phyloP scores from a whole-genome alignment of 2,329 filamentous ascomycete genomes.

The Aspergillus niger region DNA sequence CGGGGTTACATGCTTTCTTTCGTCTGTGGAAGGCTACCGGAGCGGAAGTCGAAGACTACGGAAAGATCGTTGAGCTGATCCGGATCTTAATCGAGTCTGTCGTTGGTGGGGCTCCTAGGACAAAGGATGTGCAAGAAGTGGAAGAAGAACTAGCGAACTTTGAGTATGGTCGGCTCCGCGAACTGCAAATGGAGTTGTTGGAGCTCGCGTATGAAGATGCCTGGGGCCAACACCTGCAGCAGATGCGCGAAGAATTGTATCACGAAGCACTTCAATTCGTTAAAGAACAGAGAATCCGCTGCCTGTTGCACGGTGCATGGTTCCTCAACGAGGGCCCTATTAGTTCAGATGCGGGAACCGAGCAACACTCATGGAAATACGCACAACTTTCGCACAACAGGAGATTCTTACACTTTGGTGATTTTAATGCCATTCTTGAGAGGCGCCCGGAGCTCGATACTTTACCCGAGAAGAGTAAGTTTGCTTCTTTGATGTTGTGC shows the following conservation, averaged over 20 bases:
- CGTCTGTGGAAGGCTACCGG: constrained; percentile 89
- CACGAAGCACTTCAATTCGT: constrained; percentile 93
- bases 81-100: constrained; percentile 89
- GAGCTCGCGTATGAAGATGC: constrained; percentile 90
- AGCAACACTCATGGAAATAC: constrained; percentile 68
- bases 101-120: constrained; percentile 77
- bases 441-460: constrained; percentile 71
- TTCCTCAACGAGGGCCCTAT: constrained; percentile 64
- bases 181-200: constrained; percentile 90
- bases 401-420: constrained; percentile 83
- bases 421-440: constrained; percentile 69
- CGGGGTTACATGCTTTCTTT: constrained; percentile 83
- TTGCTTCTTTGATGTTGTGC: neutral
- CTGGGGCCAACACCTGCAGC: constrained; percentile 86
- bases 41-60: constrained; percentile 82
- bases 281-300: constrained; percentile 93
- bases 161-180: constrained; percentile 74
- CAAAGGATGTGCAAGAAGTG: constrained; percentile 80
- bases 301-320: constrained; percentile 86
- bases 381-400: constrained; percentile 88
- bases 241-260: constrained; percentile 88
- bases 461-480: constrained; percentile 70
- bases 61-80: constrained; percentile 88
- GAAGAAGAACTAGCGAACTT: constrained; percentile 87
- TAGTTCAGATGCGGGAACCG: constrained; percentile 50